A percentile compares a stretch with the other conserved stretches of the same genome.
phyloP scores from a whole-genome alignment of 305 asterid species.

The Plantago rigida region DNA sequence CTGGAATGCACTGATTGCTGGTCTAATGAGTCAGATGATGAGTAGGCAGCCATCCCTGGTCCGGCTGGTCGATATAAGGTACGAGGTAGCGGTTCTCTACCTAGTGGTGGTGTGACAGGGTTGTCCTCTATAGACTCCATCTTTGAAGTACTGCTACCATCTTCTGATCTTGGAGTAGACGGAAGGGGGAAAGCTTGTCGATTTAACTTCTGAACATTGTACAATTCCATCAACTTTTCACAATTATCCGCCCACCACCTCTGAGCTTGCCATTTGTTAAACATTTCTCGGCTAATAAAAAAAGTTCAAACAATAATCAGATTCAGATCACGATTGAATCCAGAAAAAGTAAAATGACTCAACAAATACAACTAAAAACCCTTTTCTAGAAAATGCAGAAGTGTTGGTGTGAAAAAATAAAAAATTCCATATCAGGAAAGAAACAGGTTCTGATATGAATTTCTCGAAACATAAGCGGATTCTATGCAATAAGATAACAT shows the following conservation, averaged over 20 bases:
- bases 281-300: conserved; percentile 64
- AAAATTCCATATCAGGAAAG: too few species aligned
- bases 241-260: conserved; percentile 91
- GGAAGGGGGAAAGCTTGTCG: conserved; percentile 83
- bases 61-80: conserved; percentile 28
- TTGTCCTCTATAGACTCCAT: conserved; percentile 55
- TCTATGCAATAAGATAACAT: background rate
- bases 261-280: conserved; percentile 92
- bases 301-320: background rate
- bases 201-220: conserved; percentile 74
- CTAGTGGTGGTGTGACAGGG: conserved; percentile 55
- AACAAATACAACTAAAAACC: too few species aligned
- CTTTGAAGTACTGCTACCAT: conserved; percentile 44
- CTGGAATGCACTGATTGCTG: conserved; percentile 45
- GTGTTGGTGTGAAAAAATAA: too few species aligned
- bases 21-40: conserved; percentile 66
- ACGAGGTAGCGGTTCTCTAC: conserved; percentile 47
- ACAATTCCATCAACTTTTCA: conserved; percentile 75
- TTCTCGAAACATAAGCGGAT: background rate
- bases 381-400: too few species aligned
- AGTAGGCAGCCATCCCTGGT: conserved; percentile 40
- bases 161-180: conserved; percentile 71
- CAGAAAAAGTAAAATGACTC: background rate
- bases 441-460: too few species aligned
- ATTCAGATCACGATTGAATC: too few species aligned